Evolutionary conservation across 345 rosid species (phyloP), one percentile per base, ranked within the genome.

Genomic region (Tarenaya hassleriana): DNA sequence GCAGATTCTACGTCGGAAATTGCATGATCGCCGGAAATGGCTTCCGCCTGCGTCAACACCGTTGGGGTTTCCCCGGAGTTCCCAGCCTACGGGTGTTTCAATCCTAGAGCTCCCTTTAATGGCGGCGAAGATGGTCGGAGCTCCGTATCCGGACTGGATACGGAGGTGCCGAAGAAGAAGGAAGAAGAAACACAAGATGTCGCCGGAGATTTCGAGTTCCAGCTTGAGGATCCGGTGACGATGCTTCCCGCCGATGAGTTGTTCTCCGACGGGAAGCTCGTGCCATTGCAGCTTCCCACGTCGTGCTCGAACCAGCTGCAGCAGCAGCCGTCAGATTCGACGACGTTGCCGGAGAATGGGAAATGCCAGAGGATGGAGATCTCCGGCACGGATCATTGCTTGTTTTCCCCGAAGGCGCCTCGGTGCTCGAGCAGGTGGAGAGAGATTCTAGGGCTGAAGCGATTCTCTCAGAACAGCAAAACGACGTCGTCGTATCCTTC

Each of bases 161-260:
- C 44, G 15, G 38, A 20, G 53, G 48, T 50, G 11, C 29, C 29
- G 72, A 64, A 49, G 47, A 46, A 47, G 69, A 58, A 37, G 82
- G 73, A 57, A 5, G 29, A 24, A 5, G 71, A 55, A 48, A 34
- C 38, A 46, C 63, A 41, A 16, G 73, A 67, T 52, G 5, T 5
- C 29, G 41, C 72, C 16, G 77, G 61, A 0, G 91, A 88, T 65
- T 92, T 92, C 53, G 98, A 92, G 84, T 92, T 92, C 74, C 75
- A 88, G 11, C 82, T 83, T 16, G 83, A 81, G 34, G 81, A 88
- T 71, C 86, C 96, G 10, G 86, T 81, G 19, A 56, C 82, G 16
- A 85, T 92, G 96, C 73, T 92, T 3, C 75, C 96, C 4, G 98
- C 98, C 8, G 98, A 92, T 54, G 79, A 92, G 76, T 88, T 91